Base-by-base conservation (phyloP, 805 yeast species). In the Dipodascus geniculatus region DNA sequence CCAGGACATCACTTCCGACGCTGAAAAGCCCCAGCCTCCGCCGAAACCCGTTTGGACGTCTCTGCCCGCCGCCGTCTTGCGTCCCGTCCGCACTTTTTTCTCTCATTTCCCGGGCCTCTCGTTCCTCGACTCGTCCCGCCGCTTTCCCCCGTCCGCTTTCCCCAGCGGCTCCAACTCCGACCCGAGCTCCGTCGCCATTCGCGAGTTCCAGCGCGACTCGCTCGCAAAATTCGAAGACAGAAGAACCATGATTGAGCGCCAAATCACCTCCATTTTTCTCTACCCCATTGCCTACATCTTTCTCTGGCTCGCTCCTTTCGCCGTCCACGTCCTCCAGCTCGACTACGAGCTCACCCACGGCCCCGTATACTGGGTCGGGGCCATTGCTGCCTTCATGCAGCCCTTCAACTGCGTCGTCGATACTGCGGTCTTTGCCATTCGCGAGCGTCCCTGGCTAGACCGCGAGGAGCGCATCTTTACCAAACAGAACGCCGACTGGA, bases 281-380 rank as follows among this genome's bases (percentile, higher is more conserved):
- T 89, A 89, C 64, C 97, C 97, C 2, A 70, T 84, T 47, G 84
- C 95, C 1, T 89, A 87, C 66, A 74, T 87, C 55, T 73, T 85
- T 23, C 68, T 88, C 49, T 89, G 97, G 97, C 63, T 83, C 20
- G 82, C 85, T 58, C 96, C 96, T 1, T 77, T 87, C 56, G 76
- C 83, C 3, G 72, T 79, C 35, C 85, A 84, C 61, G 73, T 80
- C 54, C 73, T 87, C 8, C 81, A 78, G 61, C 71, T 76, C 59
- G 70, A 72, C 42, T 70, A 74, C 59, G 80, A 77, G 54, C 64
- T 74, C 20, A 48, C 56, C 1, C 72, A 75, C 55, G 78, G 79
- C 1, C 79, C 84, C 1, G 72, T 78, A 6, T 75, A 75, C 55
- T 83, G 91, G 83, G 66, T 87, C 44, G 76, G 78, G 52, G 76